Evolutionary conservation across 2,329 filamentous ascomycete genomes (phyloP), one percentile per base, ranked within the genome.

Genomic region (Calonectria honghensis): DNA sequence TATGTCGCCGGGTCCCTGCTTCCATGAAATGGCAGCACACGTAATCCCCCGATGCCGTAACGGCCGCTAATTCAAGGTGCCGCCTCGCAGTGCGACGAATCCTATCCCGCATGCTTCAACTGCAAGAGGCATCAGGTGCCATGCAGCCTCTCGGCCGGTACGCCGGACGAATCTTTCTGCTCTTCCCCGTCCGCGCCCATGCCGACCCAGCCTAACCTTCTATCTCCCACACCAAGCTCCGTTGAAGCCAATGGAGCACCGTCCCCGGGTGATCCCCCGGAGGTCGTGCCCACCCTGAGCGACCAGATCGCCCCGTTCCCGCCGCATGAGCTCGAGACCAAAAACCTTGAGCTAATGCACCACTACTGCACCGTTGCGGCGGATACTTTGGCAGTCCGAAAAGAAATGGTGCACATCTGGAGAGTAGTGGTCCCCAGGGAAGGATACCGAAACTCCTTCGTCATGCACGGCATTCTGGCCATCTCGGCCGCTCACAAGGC

Each of bases 401-500:
- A 67, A 20, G 82, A 84, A 32, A 71, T 80, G 63, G 50, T 54
- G 20, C 75, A 83, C 5, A 77, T 84, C 13, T 84, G 81, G 82
- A 75, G 74, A 10, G 76, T 79, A 20, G 70, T 72, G 2, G 67
- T 83, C 2, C 82, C 82, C 1, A 72, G 79, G 51, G 74, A 81
- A 24, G 82, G 78, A 13, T 84, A 84, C 31, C 59, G 74, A 10
- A 68, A 80, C 51, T 66, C 78, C 14, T 83, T 82, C 50, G 78
- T 84, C 20, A 79, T 81, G 79, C 82, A 83, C 54, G 82, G 82
- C 32, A 73, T 84, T 24, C 77, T 83, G 10, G 75, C 82, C 39
- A 57, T 83, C n/a, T 77, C 82, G 29, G 82, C 82, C 6, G 70
- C 79, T 7, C 76, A 84, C 77, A 85, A 82, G 48, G 82, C 82